Evolutionary conservation across 805 yeast species (phyloP), one percentile per base, ranked within the genome.

Genomic region (Debaryomyces tyrocola): DNA sequence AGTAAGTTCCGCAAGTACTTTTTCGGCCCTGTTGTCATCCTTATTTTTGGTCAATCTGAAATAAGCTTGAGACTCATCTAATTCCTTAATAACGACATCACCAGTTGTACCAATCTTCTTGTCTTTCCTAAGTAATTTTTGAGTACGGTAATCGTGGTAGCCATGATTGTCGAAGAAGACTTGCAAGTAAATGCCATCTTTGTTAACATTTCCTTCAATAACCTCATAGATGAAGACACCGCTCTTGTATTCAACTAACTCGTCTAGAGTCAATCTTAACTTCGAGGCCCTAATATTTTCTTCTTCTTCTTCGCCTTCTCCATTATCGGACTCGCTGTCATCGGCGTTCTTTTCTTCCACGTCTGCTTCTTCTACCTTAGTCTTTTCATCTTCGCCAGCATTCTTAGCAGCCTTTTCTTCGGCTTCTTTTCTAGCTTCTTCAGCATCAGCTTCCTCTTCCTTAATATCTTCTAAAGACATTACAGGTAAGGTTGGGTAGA

Each of bases 401-500:
- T 24, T 54, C 40, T 51, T 40, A 15, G 42, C 46, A 24, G 37
- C 42, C 46, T 73, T 73, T 29, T 64, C 63, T 31, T 68, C 68
- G 7, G 65, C 67, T 34, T 62, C 69, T 28, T 63, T 60, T 49
- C 62, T 63, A 44, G 54, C 55, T 24, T 67, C 69, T 43, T 73
- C 66, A 44, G 54, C 55, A 27, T 68, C 69, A 43, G 73, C 66
- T 50, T 74, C 75, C 43, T 77, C 81, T 56, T 83, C 90, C 47
- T 71, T 74, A 36, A 80, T 71, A 53, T 90, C 96, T 45, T 82
- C 85, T 37, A 90, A 83, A 33, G 89, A 80, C 70, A 83, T 74
- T n/a, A 91, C 85, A 6, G 91, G 89, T 44, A 86, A 64, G 10
- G 85, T 69, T 28, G 99, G 99, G 69, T 82, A 91, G 74, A 92